Base-by-base conservation (phyloP, 2,329 filamentous ascomycete genomes). In the Ascochyta viciae-villosae region DNA sequence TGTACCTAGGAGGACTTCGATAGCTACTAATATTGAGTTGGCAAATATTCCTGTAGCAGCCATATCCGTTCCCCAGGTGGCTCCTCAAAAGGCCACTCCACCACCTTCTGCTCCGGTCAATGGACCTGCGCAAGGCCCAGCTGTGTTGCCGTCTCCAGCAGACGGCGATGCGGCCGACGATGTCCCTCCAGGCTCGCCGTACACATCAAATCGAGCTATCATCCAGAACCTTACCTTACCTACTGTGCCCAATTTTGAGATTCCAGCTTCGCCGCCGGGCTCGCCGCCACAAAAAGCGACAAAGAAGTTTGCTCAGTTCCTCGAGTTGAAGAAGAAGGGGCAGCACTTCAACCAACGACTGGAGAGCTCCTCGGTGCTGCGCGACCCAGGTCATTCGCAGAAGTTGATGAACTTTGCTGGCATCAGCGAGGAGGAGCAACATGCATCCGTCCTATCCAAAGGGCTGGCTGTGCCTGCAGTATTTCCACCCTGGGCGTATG, bases 341-440 rank as follows among this genome's bases (percentile, higher is more conserved):
- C 81, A 87, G 15, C 91, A 95, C 75, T 94, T 94, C 81, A 93
- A 95, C 73, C 81, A 86, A 65, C 87, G 89, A 58, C 79, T 95
- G 8, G 85, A 89, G 33, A 82, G 83, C 54, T 89, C 88, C 0
- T 77, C 84, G 0, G 85, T 89, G 7, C 78, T 93, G 55, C 84
- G 85, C 47, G 94, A 94, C 69, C 91, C 91, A 2, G 85, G 83
- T 38, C 78, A 93, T 49, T 84, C 87, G 74, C 86, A 89, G 60
- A 92, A 90, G 76, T 80, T 94, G 51, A 82, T 92, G 78, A 82
- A 80, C 23, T 93, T 91, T 76, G 87, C 88, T 13, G 83, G 81
- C 3, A 80, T 87, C 22, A 78, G 76, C 33, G 77, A 79, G 33
- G 77, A 80, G 45, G 83, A 81, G 23, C 87, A 90, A 75, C 92